Base-by-base conservation (phyloP, 2,329 filamentous ascomycete species). In the Helicocarpus griseus region DNA sequence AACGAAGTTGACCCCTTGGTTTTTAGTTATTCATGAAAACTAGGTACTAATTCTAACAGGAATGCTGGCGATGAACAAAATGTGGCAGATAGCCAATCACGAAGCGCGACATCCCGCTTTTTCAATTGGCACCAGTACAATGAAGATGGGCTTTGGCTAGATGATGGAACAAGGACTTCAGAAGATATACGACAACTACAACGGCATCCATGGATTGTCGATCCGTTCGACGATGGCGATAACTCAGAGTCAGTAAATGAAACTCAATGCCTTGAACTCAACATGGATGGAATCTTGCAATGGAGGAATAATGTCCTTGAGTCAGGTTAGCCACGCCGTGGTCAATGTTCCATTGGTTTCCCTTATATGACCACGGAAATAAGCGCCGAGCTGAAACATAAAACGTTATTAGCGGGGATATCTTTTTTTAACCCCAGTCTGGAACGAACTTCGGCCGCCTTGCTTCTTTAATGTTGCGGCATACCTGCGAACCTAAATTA, bases 121-220 rank as follows among this genome's bases (percentile, higher is more conserved):
- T 58, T 60, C 45, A 61, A 60, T 48, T 62, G 60, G 60, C 59
- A 62, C 45, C 50, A 56, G 54, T 21, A 29, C 22, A 53, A 58
- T 35, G 58, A 60, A 33, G 55, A 59, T 50, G 59, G 57, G 4
- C 44, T 62, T 8, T 61, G 57, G 57, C 57, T 61, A 21, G 59
- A 61, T 51, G 56, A 60, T 35, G 58, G 56, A 17, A 48, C 21
- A 31, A 33, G 50, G n/a, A 38, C 54, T 40, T 48, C 55, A n/a
- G 58, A 59, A 44, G 24, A 8, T 3, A 56, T 57, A 44, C 55
- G 59, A 36, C 48, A 24, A 33, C 22, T 60, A 5, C 57, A 60
- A 29, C 40, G 4, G 31, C 59, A 62, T 54, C 41, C 54, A 31
- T 62, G 59, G 59, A 60, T 62, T 45, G 35, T 57, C n/a, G 55